Evolutionary conservation across 257 asterid genomes (phyloP), one percentile per base, ranked within the genome.

Genomic region (Solanum clarkiae): DNA sequence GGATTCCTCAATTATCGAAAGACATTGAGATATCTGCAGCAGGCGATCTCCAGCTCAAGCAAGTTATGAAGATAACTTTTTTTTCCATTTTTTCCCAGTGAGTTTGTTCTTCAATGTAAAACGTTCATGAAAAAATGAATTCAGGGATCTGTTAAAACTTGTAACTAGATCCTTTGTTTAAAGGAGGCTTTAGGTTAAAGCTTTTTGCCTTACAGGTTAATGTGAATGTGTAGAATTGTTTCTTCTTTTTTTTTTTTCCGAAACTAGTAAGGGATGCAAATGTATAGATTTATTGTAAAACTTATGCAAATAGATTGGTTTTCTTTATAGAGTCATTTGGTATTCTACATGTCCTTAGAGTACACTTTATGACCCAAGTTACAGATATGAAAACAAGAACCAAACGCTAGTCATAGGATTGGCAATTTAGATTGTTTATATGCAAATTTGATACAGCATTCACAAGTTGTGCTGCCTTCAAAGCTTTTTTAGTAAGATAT

Each of bases 1-100:
- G 92, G 92, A 84, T 91, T 92, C 36, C 40, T 91, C 20, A 89
- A 88, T 85, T 90, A 86, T 59, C 87, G 60, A 44, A 90, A 86
- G 83, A 87, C 93, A 5, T 82, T 91, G 12, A 86, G 90, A 66
- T 86, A 85, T 87, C 82, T 90, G 20, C 90, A 86, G 86, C 86
- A 70, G 53, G 90, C 87, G 80, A 88, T 87, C 83, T 55, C 63
- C 20, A 49, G 55, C 36, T 47, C 42, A 57, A 85, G 49, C 85
- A 77, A 86, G 84, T 51, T 51, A 54, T 51, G 82, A 77, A 49
- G 63, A 77, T 29, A 15, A 15, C 59, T 13, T 47, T 22, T 47
- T 18, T 71, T 45, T 44, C n/a, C 60, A 47, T 47, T 74, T 22
- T 71, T 75, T 22, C 10, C 45, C 4, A 14, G 14, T 75, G 17